Conservation (phyloP, 257 asterid genomes). For the Henckelia pumila region DNA sequence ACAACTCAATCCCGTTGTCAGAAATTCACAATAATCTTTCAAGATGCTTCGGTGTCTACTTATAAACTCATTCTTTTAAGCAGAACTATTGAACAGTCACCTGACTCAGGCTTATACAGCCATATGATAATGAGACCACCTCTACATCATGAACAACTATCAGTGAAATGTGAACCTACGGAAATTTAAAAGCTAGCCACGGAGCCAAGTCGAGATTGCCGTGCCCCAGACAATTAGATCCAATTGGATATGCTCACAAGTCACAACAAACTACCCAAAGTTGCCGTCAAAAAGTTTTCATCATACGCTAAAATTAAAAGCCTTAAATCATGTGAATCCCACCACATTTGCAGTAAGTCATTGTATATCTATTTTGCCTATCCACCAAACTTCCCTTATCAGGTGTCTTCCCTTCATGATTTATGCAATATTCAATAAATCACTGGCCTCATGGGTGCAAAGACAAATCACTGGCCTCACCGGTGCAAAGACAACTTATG, state of each 20-base stretch:
- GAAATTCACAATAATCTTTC: slow-evolving; percentile 17
- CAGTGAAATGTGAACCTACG: slow-evolving; percentile 1
- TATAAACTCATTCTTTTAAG: slow-evolving; percentile 6
- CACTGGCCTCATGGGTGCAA: slow-evolving; percentile 1
- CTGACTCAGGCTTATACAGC: background rate
- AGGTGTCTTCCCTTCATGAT: background rate
- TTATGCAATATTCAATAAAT: background rate
- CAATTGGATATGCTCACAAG: background rate
- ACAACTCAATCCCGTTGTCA: slow-evolving; percentile 10
- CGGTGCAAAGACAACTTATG: slow-evolving; percentile 6
- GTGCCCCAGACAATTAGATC: background rate
- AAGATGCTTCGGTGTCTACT: background rate
- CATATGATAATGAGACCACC: background rate
- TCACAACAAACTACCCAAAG: background rate
- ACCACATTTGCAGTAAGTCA: slow-evolving; percentile 7
- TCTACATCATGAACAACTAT: background rate
- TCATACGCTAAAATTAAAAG: background rate
- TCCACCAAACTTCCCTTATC: background rate
- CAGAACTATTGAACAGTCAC: slow-evolving; percentile 10
- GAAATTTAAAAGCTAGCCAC: slow-evolving; percentile 13
- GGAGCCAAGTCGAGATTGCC: slow-evolving; percentile 15
- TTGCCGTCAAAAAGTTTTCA: background rate
- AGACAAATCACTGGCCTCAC: slow-evolving; percentile 1
- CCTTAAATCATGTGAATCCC: background rate
- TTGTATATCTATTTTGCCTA: slow-evolving; percentile 1